Evolutionary conservation across 179 eudicot genomes (phyloP), one percentile per base, ranked within the genome.

Genomic region (Nepenthes alata): DNA sequence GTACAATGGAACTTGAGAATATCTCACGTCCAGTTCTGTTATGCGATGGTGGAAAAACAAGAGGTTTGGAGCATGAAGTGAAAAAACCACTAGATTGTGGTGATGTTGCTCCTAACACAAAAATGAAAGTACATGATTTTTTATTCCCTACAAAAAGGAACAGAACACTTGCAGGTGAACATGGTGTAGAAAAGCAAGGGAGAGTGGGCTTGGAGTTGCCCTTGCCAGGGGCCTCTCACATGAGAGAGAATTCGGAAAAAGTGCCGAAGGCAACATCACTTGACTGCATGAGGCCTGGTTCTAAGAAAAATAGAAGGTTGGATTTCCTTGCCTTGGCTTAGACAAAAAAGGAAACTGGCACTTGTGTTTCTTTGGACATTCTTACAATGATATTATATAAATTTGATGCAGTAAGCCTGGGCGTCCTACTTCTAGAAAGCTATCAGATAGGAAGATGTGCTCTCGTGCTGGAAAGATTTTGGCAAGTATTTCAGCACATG

Each of bases 301-400:
- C 78, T 45, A 89, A 88, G 34, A 88, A 90, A 79, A 78, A 58
- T 73, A 86, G 78, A 83, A 83, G 96, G 96, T 89, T 55, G 15
- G 62, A 52, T 38, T 11, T 58, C 39, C 12, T 35, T 41, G 47
- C 14, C 15, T 50, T 55, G 47, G 57, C 68, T 34, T 49, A 39
- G 55, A 25, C 25, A 25, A 16, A 50, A n/a, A n/a, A 52, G 14
- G 16, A 52, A 12, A 0, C n/a, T 53, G 53, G 49, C 45, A 2
- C n/a, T 55, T 62, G 48, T 12, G 47, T 62, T 7, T 47, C 61
- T 49, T 56, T 5, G 74, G 49, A 57, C 44, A 2, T 35, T 63
- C 49, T 63, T 67, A 25, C 25, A 25, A 1, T 25, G 25, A 25
- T 25, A 25, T 25, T 25, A 13, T 37, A 56, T 65, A 37, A 51